These are phyloP conservation scores for Alternaria brassicicola DNA, from an alignment of 2,329 filamentous ascomycete species.

Conservation along the genomic window DNA sequence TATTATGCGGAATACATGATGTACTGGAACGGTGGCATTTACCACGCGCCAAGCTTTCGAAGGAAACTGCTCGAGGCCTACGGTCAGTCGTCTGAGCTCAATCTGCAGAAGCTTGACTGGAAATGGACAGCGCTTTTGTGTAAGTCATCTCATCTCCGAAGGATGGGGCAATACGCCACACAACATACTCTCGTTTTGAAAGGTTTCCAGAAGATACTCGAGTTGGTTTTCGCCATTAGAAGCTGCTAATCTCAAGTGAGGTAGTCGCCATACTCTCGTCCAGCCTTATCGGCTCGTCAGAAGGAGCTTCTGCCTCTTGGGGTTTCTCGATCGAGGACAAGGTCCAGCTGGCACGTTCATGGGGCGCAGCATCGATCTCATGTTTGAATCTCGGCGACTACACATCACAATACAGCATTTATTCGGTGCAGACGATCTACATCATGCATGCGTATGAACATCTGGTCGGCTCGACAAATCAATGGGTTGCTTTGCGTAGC, in stretches of 20 bases:
- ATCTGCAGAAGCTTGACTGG: constrained; percentile 41
- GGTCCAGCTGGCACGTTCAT: constrained; percentile 51
- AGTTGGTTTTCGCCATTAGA: neutral
- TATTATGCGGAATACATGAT: constrained; percentile 50
- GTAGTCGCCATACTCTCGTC: constrained; percentile 51
- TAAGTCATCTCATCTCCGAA: neutral
- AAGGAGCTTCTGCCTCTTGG: constrained; percentile 48
- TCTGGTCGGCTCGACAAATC: constrained; percentile 56
- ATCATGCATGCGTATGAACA: constrained; percentile 58
- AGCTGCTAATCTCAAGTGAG: constrained; percentile 19
- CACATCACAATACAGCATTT: constrained; percentile 48
- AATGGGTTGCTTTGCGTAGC: constrained; percentile 54
- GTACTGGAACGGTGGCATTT: constrained; percentile 50
- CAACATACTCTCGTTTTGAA: neutral
- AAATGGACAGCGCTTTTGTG: constrained; percentile 52
- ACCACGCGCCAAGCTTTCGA: constrained; percentile 48
- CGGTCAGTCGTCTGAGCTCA: constrained; percentile 45
- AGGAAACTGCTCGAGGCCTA: constrained; percentile 50
- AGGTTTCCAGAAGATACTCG: neutral
- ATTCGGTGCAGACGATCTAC: constrained; percentile 54
- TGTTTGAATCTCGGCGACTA: constrained; percentile 57
- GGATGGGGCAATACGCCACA: neutral
- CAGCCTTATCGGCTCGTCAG: constrained; percentile 52
- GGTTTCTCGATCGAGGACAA: constrained; percentile 54
- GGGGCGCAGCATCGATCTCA: constrained; percentile 55